phyloP scores from a whole-genome alignment of 1,284 basidiomycete genomes.

The Fomitopsis betulina region DNA sequence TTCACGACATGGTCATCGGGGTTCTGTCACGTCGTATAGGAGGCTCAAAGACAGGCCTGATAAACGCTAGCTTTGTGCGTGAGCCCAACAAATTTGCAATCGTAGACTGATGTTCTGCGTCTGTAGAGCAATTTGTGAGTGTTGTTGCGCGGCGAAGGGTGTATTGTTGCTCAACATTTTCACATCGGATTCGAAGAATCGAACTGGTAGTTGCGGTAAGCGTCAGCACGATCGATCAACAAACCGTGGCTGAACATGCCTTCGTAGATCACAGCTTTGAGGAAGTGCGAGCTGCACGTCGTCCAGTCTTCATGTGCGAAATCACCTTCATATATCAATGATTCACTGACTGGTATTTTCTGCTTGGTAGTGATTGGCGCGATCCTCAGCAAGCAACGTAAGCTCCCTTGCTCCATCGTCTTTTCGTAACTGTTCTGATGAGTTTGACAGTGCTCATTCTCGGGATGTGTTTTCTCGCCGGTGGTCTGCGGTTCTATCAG shows the following conservation, averaged over 20 bases:
- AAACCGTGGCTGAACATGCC: background rate
- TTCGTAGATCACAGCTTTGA: slow-evolving; percentile 69
- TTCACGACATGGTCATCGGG: slow-evolving; percentile 78
- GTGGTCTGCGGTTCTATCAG: slow-evolving; percentile 72
- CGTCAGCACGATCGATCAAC: background rate
- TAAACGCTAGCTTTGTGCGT: slow-evolving; percentile 79
- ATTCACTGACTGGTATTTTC: background rate
- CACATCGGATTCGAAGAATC: slow-evolving; percentile 39
- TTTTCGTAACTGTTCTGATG: background rate
- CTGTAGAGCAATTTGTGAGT: slow-evolving; percentile 64
- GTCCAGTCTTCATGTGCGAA: slow-evolving; percentile 74
- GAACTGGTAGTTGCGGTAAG: slow-evolving; percentile 70
- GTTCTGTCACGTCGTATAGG: slow-evolving; percentile 74
- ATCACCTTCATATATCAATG: slow-evolving; percentile 43
- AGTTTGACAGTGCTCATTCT: slow-evolving; percentile 36
- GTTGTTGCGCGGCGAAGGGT: background rate
- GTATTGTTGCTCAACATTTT: slow-evolving; percentile 5
- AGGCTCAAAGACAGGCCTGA: slow-evolving; percentile 71
- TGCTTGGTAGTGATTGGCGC: slow-evolving; percentile 62
- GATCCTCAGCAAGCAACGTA: slow-evolving; percentile 73
- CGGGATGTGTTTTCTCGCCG: slow-evolving; percentile 81
- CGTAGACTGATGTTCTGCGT: slow-evolving; percentile 8
- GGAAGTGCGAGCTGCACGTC: slow-evolving; percentile 80
- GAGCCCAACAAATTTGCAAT: background rate
- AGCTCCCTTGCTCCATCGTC: slow-evolving; percentile 17